phyloP scores from a whole-genome alignment of 257 asterid species.

The Paulownia fortunei region DNA sequence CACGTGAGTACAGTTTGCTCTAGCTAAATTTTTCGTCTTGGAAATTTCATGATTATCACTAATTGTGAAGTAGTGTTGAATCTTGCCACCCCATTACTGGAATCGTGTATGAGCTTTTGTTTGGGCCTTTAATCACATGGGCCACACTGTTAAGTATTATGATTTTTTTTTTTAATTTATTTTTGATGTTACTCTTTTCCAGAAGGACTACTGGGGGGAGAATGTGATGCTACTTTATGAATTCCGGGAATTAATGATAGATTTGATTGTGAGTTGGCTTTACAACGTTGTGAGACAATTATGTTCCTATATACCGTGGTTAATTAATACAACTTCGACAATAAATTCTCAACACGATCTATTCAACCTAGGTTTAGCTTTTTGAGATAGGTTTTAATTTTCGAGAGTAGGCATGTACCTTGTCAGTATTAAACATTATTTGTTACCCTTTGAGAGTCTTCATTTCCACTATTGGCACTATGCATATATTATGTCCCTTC shows the following conservation, averaged over 20 bases:
- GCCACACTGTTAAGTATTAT: background rate
- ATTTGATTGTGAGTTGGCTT: background rate
- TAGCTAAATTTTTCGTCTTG: background rate
- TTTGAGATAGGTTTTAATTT: background rate
- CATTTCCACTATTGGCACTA: background rate
- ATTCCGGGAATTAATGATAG: background rate
- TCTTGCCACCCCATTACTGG: background rate
- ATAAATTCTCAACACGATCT: no score
- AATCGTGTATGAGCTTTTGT: background rate
- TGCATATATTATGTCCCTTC: background rate
- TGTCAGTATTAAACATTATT: background rate
- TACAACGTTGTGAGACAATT: no score
- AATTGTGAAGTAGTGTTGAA: background rate
- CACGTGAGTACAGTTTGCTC: constrained; percentile 62
- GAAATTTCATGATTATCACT: background rate
- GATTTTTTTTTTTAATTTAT: no score
- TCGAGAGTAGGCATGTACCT: background rate
- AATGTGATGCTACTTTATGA: background rate
- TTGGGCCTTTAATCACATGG: background rate
- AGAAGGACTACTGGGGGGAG: background rate
- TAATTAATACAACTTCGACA: no score
- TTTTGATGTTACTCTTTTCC: background rate
- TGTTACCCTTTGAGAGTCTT: background rate
- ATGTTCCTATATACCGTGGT: no score
- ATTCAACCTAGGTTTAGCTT: background rate